These are phyloP conservation scores for Purpureocillium takamizusanense DNA, from an alignment of 2,329 filamentous ascomycete species.

Conservation along the genomic window DNA sequence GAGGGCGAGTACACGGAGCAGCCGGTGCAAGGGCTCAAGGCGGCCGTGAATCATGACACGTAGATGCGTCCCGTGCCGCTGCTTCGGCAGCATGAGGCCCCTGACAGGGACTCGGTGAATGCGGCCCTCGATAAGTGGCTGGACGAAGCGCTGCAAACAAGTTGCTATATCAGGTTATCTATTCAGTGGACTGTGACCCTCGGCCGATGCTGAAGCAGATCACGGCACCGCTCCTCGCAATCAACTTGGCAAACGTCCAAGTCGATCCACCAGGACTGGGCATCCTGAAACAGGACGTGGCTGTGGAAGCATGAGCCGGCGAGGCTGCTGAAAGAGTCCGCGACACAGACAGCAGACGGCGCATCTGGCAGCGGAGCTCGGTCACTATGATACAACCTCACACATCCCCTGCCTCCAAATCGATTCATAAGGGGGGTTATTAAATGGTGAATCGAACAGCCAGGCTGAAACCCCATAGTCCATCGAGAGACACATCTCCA, in stretches of 20 bases:
- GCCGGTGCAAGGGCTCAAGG: constrained; percentile 8
- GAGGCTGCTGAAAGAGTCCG: too few species aligned
- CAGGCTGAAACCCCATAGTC: too few species aligned
- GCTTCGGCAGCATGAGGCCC: constrained; percentile 10
- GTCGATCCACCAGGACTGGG: constrained; percentile 17
- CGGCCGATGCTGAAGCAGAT: constrained; percentile 11
- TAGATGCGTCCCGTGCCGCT: constrained; percentile 13
- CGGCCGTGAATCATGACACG: constrained; percentile 10
- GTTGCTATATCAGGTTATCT: too few species aligned
- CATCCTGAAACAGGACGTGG: constrained; percentile 2
- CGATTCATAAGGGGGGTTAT: too few species aligned
- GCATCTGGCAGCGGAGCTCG: too few species aligned
- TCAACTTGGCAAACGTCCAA: constrained; percentile 18
- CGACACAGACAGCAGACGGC: too few species aligned
- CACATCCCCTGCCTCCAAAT: too few species aligned
- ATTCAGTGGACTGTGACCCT: constrained; percentile 12
- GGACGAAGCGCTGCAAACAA: constrained; percentile 9
- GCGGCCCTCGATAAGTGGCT: constrained; percentile 10
- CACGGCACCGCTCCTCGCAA: constrained; percentile 11
- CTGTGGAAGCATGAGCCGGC: too few species aligned
- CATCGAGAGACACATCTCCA: too few species aligned
- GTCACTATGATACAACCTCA: too few species aligned
- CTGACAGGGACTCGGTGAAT: constrained; percentile 11
- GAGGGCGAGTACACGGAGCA: constrained; percentile 11
- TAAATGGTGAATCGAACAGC: too few species aligned